Evolutionary conservation across 1,284 basidiomycete species (phyloP).

Genomic region (Sanguinoderma infundibulare): DNA sequence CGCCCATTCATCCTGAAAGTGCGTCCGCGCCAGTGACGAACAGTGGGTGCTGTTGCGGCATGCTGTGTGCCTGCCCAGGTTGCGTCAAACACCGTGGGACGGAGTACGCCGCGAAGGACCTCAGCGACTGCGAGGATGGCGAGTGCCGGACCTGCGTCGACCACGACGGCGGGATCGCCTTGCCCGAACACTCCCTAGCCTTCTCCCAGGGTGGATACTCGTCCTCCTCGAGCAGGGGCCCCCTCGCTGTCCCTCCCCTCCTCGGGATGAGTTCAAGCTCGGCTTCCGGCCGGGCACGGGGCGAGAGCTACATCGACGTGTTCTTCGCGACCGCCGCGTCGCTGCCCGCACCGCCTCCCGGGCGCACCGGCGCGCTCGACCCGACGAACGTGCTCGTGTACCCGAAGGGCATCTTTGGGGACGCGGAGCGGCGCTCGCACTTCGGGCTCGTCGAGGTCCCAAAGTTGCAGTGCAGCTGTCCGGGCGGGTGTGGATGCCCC

Average conservation of each 20-base stretch:
- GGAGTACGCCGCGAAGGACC: conserved; percentile 47
- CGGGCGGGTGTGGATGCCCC: conserved; percentile 50
- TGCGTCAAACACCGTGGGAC: conserved; percentile 68
- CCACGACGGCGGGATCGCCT: conserved; percentile 45
- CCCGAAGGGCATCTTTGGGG: conserved; percentile 40
- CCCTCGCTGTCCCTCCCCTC: background rate
- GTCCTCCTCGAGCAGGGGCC: background rate
- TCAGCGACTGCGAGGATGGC: conserved; percentile 59
- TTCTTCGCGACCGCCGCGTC: conserved; percentile 68
- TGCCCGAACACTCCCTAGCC: conserved; percentile 37
- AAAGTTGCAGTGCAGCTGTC: conserved; percentile 66
- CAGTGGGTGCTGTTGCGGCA: conserved; percentile 72
- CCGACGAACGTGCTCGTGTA: conserved; percentile 55
- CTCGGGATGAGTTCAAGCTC: background rate
- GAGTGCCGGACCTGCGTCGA: conserved; percentile 68
- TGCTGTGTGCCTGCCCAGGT: conserved; percentile 72
- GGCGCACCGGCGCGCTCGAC: conserved; percentile 46
- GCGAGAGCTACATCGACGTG: conserved; percentile 49
- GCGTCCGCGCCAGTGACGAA: conserved; percentile 58
- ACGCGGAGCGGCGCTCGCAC: conserved; percentile 14
- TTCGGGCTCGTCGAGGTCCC: conserved; percentile 60
- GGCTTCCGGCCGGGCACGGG: conserved; percentile 3
- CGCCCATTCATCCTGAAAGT: conserved; percentile 62
- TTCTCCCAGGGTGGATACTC: conserved; percentile 15
- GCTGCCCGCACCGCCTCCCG: conserved; percentile 54